Percentiles rank a stretch among this genome's conserved stretches.
Conservation (phyloP, 2,329 filamentous ascomycete species). For the Lasiodiplodia hormozganensis region DNA sequence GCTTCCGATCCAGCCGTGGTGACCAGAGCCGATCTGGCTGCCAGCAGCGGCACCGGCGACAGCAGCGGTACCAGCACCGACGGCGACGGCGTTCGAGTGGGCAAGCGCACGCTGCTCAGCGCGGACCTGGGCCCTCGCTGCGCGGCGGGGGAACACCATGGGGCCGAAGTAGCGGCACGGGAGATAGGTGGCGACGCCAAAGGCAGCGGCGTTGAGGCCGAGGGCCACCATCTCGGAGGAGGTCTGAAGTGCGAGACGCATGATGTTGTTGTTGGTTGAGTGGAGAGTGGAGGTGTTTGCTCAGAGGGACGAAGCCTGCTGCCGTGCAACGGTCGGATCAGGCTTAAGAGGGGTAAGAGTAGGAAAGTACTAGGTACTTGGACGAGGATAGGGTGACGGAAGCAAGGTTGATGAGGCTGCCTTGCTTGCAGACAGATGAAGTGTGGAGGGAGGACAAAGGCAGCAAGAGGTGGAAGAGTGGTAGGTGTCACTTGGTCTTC, state of each 20-base stretch:
- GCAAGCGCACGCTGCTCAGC: constrained; percentile 8
- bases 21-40: background rate
- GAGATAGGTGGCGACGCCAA: constrained; percentile 27
- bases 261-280: constrained; percentile 11
- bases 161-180: constrained; percentile 27
- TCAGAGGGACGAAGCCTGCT: background rate
- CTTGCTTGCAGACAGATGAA: constrained; percentile 6
- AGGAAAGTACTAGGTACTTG: constrained; percentile 9
- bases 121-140: constrained; percentile 4
- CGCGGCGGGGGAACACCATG: constrained; percentile 26
- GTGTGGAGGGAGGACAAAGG: background rate
- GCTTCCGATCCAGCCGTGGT: constrained; percentile 26
- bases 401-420: constrained; percentile 20
- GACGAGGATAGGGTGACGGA: constrained; percentile 2
- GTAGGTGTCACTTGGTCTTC: constrained; percentile 24
- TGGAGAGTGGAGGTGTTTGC: constrained; percentile 4
- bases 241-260: constrained; percentile 16
- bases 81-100: constrained; percentile 1
- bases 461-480: constrained; percentile 19
- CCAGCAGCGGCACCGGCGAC: constrained; percentile 12
- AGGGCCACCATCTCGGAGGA: constrained; percentile 28
- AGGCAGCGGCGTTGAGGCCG: constrained; percentile 21
- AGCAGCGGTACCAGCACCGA: constrained; percentile 18
- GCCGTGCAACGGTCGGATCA: constrained; percentile 9
- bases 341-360: constrained; percentile 6